These are phyloP conservation scores for Pythium brachiatum DNA, from an alignment of 352 stramenopile species.

Conservation along the genomic window DNA sequence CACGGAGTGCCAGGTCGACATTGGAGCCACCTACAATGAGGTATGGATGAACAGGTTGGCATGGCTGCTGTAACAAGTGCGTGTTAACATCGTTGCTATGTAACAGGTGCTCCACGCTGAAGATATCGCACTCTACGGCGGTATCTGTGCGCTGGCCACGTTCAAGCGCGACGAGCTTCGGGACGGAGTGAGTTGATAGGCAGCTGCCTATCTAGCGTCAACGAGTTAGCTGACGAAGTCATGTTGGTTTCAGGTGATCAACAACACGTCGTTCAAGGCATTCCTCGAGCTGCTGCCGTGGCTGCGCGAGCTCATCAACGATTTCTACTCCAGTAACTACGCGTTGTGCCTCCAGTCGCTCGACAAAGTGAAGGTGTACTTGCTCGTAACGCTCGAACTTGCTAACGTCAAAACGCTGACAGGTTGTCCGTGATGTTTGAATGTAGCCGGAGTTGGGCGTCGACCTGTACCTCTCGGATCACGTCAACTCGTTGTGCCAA, in stretches of 20 bases:
- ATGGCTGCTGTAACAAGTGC: not conserved
- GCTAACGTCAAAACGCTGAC: not conserved
- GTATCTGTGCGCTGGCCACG: conserved; percentile 81
- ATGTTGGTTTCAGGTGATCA: conserved; percentile 52
- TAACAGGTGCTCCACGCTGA: conserved; percentile 63
- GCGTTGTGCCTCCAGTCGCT: conserved; percentile 73
- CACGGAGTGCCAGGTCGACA: conserved; percentile 76
- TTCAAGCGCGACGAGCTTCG: conserved; percentile 82
- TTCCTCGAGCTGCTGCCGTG: conserved; percentile 86
- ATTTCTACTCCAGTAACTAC: conserved; percentile 89
- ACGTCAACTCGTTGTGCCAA: conserved; percentile 71
- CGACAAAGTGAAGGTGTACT: conserved; percentile 73
- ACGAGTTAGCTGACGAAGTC: not conserved
- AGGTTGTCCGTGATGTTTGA: not conserved
- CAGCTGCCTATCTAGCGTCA: not conserved
- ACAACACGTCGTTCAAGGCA: conserved; percentile 85
- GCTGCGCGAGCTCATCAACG: conserved; percentile 84
- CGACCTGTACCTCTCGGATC: conserved; percentile 75
- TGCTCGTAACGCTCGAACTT: not conserved
- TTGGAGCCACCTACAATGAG: conserved; percentile 79
- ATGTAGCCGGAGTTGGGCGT: conserved; percentile 62
- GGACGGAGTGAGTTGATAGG: conserved; percentile 41
- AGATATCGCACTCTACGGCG: conserved; percentile 86
- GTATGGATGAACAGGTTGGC: conserved; percentile 31
- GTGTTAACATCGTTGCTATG: not conserved